These are phyloP conservation scores for Anisodus acutangulus DNA, from an alignment of 257 asterid genomes.

Conservation along the genomic window DNA sequence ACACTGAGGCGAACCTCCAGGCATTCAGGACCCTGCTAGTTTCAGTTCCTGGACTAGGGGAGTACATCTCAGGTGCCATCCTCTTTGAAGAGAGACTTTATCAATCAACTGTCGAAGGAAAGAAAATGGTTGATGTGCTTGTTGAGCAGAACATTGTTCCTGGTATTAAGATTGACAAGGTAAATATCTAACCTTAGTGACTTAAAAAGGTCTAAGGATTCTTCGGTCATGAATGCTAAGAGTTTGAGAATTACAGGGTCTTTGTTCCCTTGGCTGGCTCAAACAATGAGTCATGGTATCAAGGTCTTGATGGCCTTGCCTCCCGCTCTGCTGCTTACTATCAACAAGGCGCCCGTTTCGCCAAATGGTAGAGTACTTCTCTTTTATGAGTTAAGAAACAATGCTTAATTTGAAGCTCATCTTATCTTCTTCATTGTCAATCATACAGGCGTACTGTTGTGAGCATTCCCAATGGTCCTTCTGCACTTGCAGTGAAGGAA, in stretches of 20 bases:
- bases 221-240: background rate
- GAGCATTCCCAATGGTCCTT: slow-evolving; percentile 78
- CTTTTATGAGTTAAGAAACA: background rate
- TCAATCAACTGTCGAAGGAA: slow-evolving; percentile 72
- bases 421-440: background rate
- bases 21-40: slow-evolving; percentile 73
- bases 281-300: slow-evolving; percentile 81
- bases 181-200: slow-evolving; percentile 14
- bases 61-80: slow-evolving; percentile 70
- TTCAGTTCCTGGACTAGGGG: slow-evolving; percentile 64
- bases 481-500: slow-evolving; percentile 79
- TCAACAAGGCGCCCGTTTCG: slow-evolving; percentile 80
- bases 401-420: background rate
- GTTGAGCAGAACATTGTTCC: slow-evolving; percentile 70
- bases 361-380: slow-evolving; percentile 53
- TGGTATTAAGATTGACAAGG: slow-evolving; percentile 76
- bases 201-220: background rate
- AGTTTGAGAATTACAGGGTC: slow-evolving; percentile 50
- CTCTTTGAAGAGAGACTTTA: slow-evolving; percentile 73
- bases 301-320: slow-evolving; percentile 82
- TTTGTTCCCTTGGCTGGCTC: slow-evolving; percentile 78
- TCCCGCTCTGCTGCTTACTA: slow-evolving; percentile 81
- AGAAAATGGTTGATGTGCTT: slow-evolving; percentile 72
- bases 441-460: slow-evolving; percentile 70
- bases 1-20: slow-evolving; percentile 76